Evolutionary conservation across 2,329 filamentous ascomycete species (phyloP), one percentile per base, ranked within the genome.

Genomic region (Tolypocladium guangdongense): DNA sequence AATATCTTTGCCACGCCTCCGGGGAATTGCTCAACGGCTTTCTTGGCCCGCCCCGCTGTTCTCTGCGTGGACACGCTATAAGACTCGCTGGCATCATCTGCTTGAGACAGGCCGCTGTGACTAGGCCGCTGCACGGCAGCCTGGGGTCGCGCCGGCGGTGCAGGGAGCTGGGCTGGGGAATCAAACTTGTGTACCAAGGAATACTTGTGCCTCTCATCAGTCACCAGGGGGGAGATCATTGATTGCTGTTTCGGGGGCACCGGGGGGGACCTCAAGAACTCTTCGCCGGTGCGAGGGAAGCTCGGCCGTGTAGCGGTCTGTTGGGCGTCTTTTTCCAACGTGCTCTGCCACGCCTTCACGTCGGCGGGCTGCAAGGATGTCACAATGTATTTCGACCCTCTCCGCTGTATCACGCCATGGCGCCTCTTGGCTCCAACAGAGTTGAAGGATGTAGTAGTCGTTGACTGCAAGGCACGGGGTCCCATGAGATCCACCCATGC

Each of bases 401-500:
- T 66, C 55, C 69, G 68, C 54, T 66, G 63, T 52, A 67, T 60
- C 7, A 61, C 59, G n/a, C 62, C 62, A 38, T 62, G 59, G 30
- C 58, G 57, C 52, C 57, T 61, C 52, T 51, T 62, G 47, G 50
- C 24, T 37, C 53, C 56, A 47, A 33, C 50, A 14, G 58, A 39
- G 48, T 55, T 60, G 38, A 57, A 49, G 3, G 52, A 52, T n/a
- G 58, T 57, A 4, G 73, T 73, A 14, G 68, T 52, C 5, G 74
- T 77, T 12, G 69, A 71, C 54, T 76, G 71, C 10, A 84, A 72
- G 1, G 86, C 84, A 52, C 83, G 78, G 14, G 75, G 71, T 2
- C 93, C 92, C 62, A 96, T 77, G n/a, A 93, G 70, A 62, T 93
- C 86, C 20, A 83, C 73, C 93, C 93, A 99, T 5, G 90, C 88